phyloP scores from a whole-genome alignment of 345 rosid species.

The Dipteronia dyeriana region DNA sequence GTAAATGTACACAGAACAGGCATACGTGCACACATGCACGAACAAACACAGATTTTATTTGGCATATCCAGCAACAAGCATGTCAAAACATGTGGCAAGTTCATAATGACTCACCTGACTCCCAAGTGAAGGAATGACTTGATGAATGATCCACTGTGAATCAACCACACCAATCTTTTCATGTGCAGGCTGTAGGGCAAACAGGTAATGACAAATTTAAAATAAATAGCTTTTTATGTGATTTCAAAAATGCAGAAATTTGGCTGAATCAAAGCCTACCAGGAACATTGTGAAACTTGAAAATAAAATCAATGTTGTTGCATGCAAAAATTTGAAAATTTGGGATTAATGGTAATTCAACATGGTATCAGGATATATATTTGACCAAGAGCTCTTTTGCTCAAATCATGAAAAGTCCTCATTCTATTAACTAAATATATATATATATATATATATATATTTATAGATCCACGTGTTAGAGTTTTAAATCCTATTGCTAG shows the following conservation, averaged over 20 bases:
- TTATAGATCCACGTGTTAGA: not conserved
- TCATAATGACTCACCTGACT: conserved; percentile 55
- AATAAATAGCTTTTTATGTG: conserved; percentile 3
- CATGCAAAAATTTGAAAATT: not conserved
- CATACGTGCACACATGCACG: not conserved
- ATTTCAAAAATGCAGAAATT: conserved; percentile 2
- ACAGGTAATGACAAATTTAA: not conserved
- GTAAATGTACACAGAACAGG: not conserved
- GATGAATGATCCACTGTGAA: conserved; percentile 97
- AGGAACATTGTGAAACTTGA: not conserved
- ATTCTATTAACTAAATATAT: too few species aligned
- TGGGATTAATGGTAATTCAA: not conserved
- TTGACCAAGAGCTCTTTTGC: not conserved
- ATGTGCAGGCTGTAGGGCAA: conserved; percentile 74
- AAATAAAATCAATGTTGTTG: not conserved
- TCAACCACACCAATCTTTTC: conserved; percentile 96
- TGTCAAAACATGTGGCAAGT: not conserved
- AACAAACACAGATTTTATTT: not conserved
- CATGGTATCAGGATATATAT: not conserved
- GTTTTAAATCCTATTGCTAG: not conserved
- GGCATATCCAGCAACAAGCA: not conserved
- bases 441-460: too few species aligned
- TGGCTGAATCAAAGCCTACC: conserved; percentile 10
- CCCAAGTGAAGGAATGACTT: conserved; percentile 88
- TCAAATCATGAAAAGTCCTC: not conserved